These are phyloP conservation scores for Candida sanyaensis DNA, from an alignment of 1,139 yeast species.

Conservation along the genomic window DNA sequence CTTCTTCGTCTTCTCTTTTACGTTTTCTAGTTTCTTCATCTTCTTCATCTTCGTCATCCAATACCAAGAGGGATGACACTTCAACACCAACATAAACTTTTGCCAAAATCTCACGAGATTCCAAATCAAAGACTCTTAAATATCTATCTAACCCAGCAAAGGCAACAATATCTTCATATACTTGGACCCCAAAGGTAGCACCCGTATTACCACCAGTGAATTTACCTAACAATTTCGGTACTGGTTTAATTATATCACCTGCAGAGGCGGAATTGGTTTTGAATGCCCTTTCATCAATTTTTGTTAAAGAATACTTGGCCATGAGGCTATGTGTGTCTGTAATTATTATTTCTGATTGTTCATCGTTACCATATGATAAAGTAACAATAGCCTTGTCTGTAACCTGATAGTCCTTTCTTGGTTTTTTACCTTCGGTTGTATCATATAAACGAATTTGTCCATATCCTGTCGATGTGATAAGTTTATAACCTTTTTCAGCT, in stretches of 20 bases:
- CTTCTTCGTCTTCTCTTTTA: slow-evolving; percentile 28
- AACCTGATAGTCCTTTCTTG: slow-evolving; percentile 50
- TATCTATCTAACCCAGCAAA: slow-evolving; percentile 90
- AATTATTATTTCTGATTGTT: slow-evolving; percentile 44
- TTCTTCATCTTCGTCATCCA: slow-evolving; percentile 49
- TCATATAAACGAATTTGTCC: slow-evolving; percentile 71
- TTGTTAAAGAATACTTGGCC: slow-evolving; percentile 49
- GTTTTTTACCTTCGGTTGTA: slow-evolving; percentile 60
- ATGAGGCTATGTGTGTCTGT: slow-evolving; percentile 61
- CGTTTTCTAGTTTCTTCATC: slow-evolving; percentile 22
- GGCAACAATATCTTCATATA: slow-evolving; percentile 30
- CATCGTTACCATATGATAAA: slow-evolving; percentile 31
- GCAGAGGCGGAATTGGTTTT: slow-evolving; percentile 47
- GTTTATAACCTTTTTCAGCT: slow-evolving; percentile 33
- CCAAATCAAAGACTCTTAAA: slow-evolving; percentile 69
- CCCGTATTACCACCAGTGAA: slow-evolving; percentile 49
- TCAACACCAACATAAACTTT: slow-evolving; percentile 80
- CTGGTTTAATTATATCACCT: slow-evolving; percentile 40
- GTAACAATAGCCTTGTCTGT: slow-evolving; percentile 51
- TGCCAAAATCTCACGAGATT: slow-evolving; percentile 58
- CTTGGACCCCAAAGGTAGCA: slow-evolving; percentile 37
- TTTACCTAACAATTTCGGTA: slow-evolving; percentile 43
- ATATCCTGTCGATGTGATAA: slow-evolving; percentile 66
- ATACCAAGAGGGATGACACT: slow-evolving; percentile 55
- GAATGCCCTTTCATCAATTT: slow-evolving; percentile 38